Base-by-base conservation (phyloP, 495 filamentous ascomycete species). In the Acidomyces sp. region DNA sequence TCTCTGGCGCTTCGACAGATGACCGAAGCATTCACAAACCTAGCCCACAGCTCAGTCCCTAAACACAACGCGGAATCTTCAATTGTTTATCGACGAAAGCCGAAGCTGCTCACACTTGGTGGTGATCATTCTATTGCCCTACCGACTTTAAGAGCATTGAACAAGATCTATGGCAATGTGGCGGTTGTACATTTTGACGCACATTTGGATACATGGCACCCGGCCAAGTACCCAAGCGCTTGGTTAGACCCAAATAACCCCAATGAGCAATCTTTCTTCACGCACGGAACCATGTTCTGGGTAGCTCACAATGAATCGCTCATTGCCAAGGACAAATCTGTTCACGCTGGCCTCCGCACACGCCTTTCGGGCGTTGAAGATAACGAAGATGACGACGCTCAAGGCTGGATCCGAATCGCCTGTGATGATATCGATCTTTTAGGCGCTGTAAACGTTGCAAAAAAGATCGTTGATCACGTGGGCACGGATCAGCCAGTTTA, bases 221-320 rank as follows among this genome's bases (percentile, higher is more conserved):
- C 85, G 0, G 71, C 69, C 10, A 80, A 78, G 41, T 88, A 87
- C 58, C 76, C 79, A 0, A 74, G 70, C 11, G 74, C 75, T 37
- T 92, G 84, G 83, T 42, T 64, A 20, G 60, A 63, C 37, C 45
- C 50, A 6, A 40, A 46, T 17, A 53, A 61, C 37, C 58, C 66
- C 6, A 71, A 67, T 10, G 68, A 74, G 53, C 80, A 82, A 54
- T 66, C 72, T 6, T 67, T 73, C 43, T 92, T 88, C 62, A 88
- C 77, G 54, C 84, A 92, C 58, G 83, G 84, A 3, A 77, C 68
- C 34, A 86, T 88, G 74, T 90, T 92, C 67, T 82, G 80, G 73
- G 68, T 85, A 34, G 83, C 84, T 2, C 74, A 72, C 33, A 70
- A 74, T 18, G 84, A 88, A 57, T 80, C 80, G 0, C 58, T 88